phyloP scores from a whole-genome alignment of 495 filamentous ascomycete genomes.

The Neurospora sp. region DNA sequence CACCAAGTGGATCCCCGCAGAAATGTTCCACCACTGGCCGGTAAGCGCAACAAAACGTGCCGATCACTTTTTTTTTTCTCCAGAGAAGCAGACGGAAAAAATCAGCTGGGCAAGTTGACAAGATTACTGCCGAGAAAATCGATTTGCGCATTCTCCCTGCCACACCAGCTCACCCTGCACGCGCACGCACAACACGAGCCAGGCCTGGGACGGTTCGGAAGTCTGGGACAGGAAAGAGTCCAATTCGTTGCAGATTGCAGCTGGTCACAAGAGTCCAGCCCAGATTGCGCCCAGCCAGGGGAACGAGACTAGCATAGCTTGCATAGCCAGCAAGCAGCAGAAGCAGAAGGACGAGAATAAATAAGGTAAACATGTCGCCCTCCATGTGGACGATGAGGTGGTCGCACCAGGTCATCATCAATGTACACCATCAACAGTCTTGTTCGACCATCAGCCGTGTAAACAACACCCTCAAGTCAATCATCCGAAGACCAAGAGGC shows the following conservation, averaged over 20 bases:
- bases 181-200: background rate
- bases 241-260: background rate
- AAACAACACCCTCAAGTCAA: background rate
- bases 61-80: background rate
- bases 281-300: background rate
- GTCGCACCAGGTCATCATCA: background rate
- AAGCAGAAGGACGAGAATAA: background rate
- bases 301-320: background rate
- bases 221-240: background rate
- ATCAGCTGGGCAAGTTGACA: background rate
- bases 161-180: background rate
- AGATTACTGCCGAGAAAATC: background rate
- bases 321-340: background rate
- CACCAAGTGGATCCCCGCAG: background rate
- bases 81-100: background rate
- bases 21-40: background rate
- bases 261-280: background rate
- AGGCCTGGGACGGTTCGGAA: background rate
- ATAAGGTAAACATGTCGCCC: background rate
- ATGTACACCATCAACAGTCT: background rate
- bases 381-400: background rate
- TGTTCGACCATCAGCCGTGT: background rate
- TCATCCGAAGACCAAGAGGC: background rate
- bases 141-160: background rate
- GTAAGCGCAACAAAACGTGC: background rate